A percentile compares a stretch with the other conserved stretches of the same genome.
These are phyloP conservation scores for Desmodesmus armatus DNA, from an alignment of 139 green algal species.

Conservation along the genomic window DNA sequence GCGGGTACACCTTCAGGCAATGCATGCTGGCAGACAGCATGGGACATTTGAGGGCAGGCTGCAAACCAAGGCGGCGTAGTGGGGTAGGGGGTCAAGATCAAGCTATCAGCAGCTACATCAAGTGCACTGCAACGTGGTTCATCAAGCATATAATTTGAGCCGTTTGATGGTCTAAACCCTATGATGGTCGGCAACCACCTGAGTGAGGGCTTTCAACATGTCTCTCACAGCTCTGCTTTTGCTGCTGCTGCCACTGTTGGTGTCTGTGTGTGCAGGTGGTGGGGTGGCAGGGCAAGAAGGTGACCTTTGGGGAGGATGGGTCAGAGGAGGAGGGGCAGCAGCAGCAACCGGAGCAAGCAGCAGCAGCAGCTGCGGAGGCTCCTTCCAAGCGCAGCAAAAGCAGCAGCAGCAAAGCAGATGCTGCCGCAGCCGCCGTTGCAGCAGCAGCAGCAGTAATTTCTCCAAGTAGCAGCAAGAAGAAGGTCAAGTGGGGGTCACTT, in stretches of 20 bases:
- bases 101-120: background rate
- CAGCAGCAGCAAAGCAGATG: background rate
- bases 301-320: conserved; percentile 72
- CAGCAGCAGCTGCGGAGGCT: conserved; percentile 5
- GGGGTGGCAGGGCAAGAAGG: conserved; percentile 78
- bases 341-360: background rate
- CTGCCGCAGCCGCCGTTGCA: conserved; percentile 8
- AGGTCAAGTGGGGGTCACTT: conserved; percentile 41
- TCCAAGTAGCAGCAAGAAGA: conserved; percentile 9
- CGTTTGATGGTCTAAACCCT: background rate
- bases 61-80: background rate
- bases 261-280: conserved; percentile 13
- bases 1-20: background rate
- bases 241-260: background rate
- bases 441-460: background rate
- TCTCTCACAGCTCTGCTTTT: background rate
- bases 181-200: background rate
- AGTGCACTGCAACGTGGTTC: background rate
- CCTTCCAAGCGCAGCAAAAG: background rate
- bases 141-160: background rate
- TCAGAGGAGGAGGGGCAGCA: conserved; percentile 33
- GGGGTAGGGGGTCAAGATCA: background rate
- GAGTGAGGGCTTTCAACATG: background rate
- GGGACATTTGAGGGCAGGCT: background rate
- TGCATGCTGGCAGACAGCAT: background rate